A percentile compares a stretch with the other conserved stretches of the same genome.
Conservation (phyloP, 1,139 yeast species). For the Pneumocystis jirovecii region DNA sequence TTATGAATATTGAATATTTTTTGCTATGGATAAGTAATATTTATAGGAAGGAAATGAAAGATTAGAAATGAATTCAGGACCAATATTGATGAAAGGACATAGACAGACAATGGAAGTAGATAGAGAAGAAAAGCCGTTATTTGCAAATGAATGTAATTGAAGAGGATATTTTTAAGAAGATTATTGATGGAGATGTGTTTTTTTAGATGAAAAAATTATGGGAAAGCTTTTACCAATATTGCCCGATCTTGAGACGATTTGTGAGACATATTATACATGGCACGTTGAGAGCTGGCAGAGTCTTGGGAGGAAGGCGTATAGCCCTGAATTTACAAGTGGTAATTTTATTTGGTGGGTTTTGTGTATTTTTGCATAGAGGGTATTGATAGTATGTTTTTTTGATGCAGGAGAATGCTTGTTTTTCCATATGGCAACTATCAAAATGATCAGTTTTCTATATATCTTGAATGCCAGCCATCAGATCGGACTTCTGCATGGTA, state of each 20-base stretch:
- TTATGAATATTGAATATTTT: not conserved
- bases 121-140: not conserved
- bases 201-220: conserved; percentile 20
- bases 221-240: conserved; percentile 19
- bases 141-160: not conserved
- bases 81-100: not conserved
- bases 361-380: not conserved
- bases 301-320: conserved; percentile 27
- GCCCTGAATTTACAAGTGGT: conserved; percentile 33
- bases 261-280: conserved; percentile 34
- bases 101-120: not conserved
- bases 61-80: not conserved
- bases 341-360: not conserved
- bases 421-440: conserved; percentile 59
- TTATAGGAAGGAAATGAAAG: not conserved
- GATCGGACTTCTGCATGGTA: conserved; percentile 45
- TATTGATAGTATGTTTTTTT: not conserved
- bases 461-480: conserved; percentile 24
- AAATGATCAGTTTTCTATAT: conserved; percentile 23
- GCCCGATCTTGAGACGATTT: conserved; percentile 16
- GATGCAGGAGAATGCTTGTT: conserved; percentile 36
- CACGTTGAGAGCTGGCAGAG: conserved; percentile 49
- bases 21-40: not conserved
- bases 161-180: not conserved
- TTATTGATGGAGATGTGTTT: not conserved